Base-by-base conservation (phyloP, 2,329 filamentous ascomycete species). In the Fusarium tupiense region DNA sequence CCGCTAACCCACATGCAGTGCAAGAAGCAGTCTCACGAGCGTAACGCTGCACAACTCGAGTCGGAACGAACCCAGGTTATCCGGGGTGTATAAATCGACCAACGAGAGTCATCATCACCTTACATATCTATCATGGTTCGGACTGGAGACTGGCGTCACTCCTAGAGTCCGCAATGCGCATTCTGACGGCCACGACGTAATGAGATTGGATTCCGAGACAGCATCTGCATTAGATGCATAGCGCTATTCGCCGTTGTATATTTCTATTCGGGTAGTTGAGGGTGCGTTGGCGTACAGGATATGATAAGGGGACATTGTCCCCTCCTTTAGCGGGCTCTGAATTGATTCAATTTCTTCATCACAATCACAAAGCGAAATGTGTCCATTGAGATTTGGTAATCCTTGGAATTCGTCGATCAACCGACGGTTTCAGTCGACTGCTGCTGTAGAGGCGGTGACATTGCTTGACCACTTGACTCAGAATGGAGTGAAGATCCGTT, bases 11-110 rank as follows among this genome's bases (percentile, higher is more conserved):
- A 61, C 22, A 64, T 31, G 37, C 80, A 92, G 91, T 98, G 96
- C 89, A 98, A 98, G 89, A 96, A 97, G 87, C 95, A 98, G 84
- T 96, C 94, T 54, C 94, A 98, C 84, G 94, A 97, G 83, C 91
- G 95, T 76, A 99, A 99, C 83, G 94, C 94, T 68, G 93, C 95
- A 75, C 95, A 97, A 86, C 88, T 99, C 81, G 94, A 98, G 84
- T 91, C 92, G 66, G 96, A 99, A 88, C 90, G 96, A 81, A 99
- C 96, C 53, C 93, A 96, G 74, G 95, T 97, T 79, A 96, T 98
- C 85, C 95, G 93, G 85, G 95, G 95, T 72, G 92, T 97, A 83
- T 98, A 89, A 84, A 62, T 50, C 60, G 46, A 53, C 26, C 40
- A 59, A 62, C 44, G 43, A 53, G 67, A 64, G 52, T 44, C 47